Conservation (phyloP, 371 early-diverging fungal species). For the Lichtheimia ramosa region DNA sequence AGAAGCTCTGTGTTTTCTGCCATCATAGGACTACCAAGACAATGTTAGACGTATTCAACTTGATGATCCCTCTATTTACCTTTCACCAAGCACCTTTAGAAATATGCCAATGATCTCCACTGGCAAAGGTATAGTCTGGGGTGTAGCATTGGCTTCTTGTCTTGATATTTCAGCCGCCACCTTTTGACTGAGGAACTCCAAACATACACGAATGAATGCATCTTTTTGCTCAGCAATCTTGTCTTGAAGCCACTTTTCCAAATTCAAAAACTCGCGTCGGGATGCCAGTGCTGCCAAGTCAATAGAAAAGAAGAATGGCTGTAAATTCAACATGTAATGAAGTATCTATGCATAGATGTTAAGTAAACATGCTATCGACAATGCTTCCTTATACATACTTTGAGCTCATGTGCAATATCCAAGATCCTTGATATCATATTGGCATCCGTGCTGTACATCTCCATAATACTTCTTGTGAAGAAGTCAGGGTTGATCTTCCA, state of each 20-base stretch:
- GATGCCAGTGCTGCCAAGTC: slow-evolving; percentile 88
- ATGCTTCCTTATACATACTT: slow-evolving; percentile 41
- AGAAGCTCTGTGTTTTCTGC: slow-evolving; percentile 58
- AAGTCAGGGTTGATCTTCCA: slow-evolving; percentile 71
- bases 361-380: not conserved
- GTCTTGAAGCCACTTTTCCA: slow-evolving; percentile 89
- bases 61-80: slow-evolving; percentile 25
- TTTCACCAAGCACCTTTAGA: slow-evolving; percentile 63
- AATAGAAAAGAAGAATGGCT: slow-evolving; percentile 74
- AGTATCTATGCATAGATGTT: slow-evolving; percentile 52
- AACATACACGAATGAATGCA: slow-evolving; percentile 67
- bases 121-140: slow-evolving; percentile 62
- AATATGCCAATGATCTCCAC: slow-evolving; percentile 72
- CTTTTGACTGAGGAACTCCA: slow-evolving; percentile 79
- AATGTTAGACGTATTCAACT: not conserved
- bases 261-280: slow-evolving; percentile 72
- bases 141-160: slow-evolving; percentile 27
- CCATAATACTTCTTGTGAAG: slow-evolving; percentile 66
- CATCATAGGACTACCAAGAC: slow-evolving; percentile 49
- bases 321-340: slow-evolving; percentile 67
- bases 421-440: slow-evolving; percentile 71
- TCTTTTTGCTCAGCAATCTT: slow-evolving; percentile 67
- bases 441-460: slow-evolving; percentile 75
- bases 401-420: slow-evolving; percentile 82
- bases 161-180: slow-evolving; percentile 44